phyloP scores from a whole-genome alignment of 306 rosid genomes.

The Clitoria ternatea region DNA sequence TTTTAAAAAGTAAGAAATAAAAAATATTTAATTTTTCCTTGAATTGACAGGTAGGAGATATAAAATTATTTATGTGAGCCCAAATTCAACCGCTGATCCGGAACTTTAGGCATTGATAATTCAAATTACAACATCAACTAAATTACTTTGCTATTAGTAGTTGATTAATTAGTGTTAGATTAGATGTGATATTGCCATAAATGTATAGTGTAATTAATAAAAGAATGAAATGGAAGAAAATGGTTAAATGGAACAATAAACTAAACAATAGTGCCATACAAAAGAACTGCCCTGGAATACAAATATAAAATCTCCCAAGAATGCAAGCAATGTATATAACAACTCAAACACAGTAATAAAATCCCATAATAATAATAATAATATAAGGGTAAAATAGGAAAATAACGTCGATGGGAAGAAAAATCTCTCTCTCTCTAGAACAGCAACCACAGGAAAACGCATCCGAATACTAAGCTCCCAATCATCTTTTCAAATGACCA shows the following conservation, averaged over 20 bases:
- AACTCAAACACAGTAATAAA: slow-evolving; percentile 34
- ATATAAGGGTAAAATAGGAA: slow-evolving; percentile 25
- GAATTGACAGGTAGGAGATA: too few relatives aligned
- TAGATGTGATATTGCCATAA: too few relatives aligned
- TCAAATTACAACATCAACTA: too few relatives aligned
- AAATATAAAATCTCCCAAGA: slow-evolving; percentile 58
- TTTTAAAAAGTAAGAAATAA: too few relatives aligned
- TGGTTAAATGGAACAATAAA: not conserved
- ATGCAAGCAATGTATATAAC: slow-evolving; percentile 51
- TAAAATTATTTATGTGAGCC: too few relatives aligned
- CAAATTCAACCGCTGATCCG: too few relatives aligned
- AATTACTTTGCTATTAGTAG: too few relatives aligned
- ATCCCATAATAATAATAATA: slow-evolving; percentile 38
- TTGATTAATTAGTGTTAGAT: too few relatives aligned
- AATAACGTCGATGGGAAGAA: slow-evolving; percentile 3
- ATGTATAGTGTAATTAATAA: not conserved
- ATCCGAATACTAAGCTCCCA: slow-evolving; percentile 55
- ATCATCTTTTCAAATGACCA: slow-evolving; percentile 48
- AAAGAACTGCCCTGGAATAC: slow-evolving; percentile 26
- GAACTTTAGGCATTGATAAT: too few relatives aligned
- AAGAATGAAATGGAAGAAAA: not conserved
- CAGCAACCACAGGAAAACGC: slow-evolving; percentile 42
- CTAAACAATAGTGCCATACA: slow-evolving; percentile 23
- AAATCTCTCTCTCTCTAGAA: slow-evolving; percentile 38
- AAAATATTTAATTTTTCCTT: too few relatives aligned